Conservation (phyloP, 192 early-diverging fungal species). For the Coemansia sp. region DNA sequence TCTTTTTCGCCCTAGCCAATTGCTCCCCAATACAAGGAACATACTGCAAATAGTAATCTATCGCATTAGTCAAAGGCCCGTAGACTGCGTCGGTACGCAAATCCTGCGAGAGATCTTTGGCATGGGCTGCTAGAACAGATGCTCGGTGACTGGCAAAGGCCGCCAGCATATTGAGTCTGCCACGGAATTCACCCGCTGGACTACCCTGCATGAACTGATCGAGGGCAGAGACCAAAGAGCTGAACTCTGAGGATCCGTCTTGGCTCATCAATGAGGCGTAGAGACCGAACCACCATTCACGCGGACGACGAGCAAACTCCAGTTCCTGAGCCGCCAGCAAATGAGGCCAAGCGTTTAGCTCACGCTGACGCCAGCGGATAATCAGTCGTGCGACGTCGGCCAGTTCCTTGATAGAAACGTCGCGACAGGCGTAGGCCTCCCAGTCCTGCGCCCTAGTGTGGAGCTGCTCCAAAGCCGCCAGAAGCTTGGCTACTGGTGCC, state of each 20-base stretch:
- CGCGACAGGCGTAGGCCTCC: slow-evolving; percentile 82
- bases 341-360: slow-evolving; percentile 88
- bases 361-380: slow-evolving; percentile 88
- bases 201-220: slow-evolving; percentile 82
- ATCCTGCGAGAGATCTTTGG: background rate
- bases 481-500: slow-evolving; percentile 83
- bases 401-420: slow-evolving; percentile 71
- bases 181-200: slow-evolving; percentile 75
- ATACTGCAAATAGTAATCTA: slow-evolving; percentile 84
- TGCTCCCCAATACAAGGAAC: slow-evolving; percentile 57
- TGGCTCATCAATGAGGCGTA: slow-evolving; percentile 35
- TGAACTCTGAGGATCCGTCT: background rate
- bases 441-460: slow-evolving; percentile 91
- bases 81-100: slow-evolving; percentile 27
- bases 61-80: slow-evolving; percentile 62
- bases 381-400: slow-evolving; percentile 72
- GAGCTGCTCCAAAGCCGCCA: slow-evolving; percentile 87
- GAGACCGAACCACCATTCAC: slow-evolving; percentile 89
- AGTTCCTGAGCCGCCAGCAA: slow-evolving; percentile 82
- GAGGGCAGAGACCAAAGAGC: slow-evolving; percentile 61
- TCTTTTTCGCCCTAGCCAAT: slow-evolving; percentile 62
- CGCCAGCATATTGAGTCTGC: slow-evolving; percentile 69
- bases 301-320: slow-evolving; percentile 62
- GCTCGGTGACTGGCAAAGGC: slow-evolving; percentile 57
- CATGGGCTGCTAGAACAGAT: slow-evolving; percentile 8